Percentiles rank a stretch among this genome's conserved stretches.
Conservation (phyloP, 2,329 filamentous ascomycete species). For the Hortaea werneckii region DNA sequence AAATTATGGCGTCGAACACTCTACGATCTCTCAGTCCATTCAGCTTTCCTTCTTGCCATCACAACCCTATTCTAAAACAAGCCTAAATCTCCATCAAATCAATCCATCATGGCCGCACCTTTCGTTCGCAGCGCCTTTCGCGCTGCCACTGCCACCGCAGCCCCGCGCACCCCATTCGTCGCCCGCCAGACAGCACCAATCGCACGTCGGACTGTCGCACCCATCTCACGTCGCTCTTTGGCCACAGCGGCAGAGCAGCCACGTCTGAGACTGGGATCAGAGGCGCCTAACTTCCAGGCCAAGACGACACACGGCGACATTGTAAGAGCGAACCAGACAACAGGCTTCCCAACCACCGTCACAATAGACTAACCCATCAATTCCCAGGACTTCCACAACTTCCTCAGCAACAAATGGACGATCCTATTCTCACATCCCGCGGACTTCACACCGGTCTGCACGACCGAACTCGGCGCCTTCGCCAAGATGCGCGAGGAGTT, state of each 20-base stretch:
- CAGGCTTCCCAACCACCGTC: not conserved
- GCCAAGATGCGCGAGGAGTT: constrained; percentile 85
- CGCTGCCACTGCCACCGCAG: constrained; percentile 6
- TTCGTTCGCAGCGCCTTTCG: constrained; percentile 13
- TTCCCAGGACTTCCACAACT: constrained; percentile 64
- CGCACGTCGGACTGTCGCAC: constrained; percentile 8
- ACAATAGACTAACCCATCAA: not conserved
- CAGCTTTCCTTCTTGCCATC: not conserved
- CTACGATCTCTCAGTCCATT: not conserved
- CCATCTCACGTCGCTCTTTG: constrained; percentile 29
- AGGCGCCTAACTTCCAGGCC: constrained; percentile 74
- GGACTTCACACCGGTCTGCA: constrained; percentile 92
- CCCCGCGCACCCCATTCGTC: constrained; percentile 12
- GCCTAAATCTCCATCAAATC: not conserved
- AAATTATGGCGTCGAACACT: not conserved
- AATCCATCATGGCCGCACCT: constrained; percentile 3
- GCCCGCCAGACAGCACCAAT: constrained; percentile 7
- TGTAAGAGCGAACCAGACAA: constrained; percentile 21
- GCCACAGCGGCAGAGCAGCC: constrained; percentile 29
- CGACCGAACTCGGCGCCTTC: constrained; percentile 88
- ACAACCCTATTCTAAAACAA: not conserved
- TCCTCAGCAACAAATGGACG: constrained; percentile 68
- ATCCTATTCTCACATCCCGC: constrained; percentile 76
- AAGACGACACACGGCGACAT: constrained; percentile 60
- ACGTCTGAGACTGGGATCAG: constrained; percentile 34